Evolutionary conservation across 108 stramenopile genomes (phyloP), one percentile per base, ranked within the genome.

Genomic region (Stephanodiscus minutulus): DNA sequence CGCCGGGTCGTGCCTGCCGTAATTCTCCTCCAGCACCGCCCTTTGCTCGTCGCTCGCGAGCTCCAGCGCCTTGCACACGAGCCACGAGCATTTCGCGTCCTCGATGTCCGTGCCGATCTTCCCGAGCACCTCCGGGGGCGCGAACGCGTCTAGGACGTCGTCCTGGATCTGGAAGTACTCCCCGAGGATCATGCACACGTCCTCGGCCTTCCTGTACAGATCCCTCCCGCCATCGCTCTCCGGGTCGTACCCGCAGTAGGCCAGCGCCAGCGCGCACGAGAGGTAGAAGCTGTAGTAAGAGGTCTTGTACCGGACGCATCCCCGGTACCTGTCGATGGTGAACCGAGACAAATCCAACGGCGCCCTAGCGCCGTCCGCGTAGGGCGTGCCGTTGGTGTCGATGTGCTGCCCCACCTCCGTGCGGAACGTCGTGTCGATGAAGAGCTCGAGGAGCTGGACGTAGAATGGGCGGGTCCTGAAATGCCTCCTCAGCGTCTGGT

Each of bases 51-150:
- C 70, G 27, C 49, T 76, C 17, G 71, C 88, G 22, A 67, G 27
- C 56, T 86, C 79, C 58, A 89, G 67, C 10, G 98, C 98, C 77
- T 96, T 88, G 60, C 92, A 91, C 21, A 98, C 93, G 8, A 98
- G 82, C 99, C 99, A 99, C 20, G 91, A 92, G 82, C 99, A 99
- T 84, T 99, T 99, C 79, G 95, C 96, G 79, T 99, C 99, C 77
- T 98, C 91, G 83, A 99, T 99, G 66, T 99, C 99, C n/a, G 99
- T 99, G 28, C 99, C 99, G 60, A 99, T 81, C 84, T 99, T 99
- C 7, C 99, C 99, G 61, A 99, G 82, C 35, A 96, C 87, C 69
- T 96, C 88, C 3, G 97, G 98, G 55, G 85, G 78, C 9, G 91
- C 99, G 82, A 84, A 99, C 70, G 96, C 96, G 83, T 99, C 99